Evolutionary conservation across 768 basidiomycete genomes (phyloP).

Genomic region (Cyathus striatus): DNA sequence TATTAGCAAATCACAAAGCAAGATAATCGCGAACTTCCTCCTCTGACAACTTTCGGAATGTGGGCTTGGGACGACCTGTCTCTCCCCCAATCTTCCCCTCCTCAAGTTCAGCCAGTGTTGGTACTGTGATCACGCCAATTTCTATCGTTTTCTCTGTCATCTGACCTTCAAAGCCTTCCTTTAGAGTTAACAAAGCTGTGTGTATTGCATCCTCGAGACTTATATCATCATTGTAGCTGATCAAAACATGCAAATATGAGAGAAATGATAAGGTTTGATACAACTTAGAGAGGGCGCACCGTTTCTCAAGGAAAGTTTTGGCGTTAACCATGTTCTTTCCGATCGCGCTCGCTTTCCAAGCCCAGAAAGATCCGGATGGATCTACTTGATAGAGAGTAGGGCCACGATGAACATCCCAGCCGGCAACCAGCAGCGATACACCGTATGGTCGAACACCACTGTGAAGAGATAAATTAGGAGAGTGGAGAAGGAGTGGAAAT

Average conservation of each 20-base stretch:
- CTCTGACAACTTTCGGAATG: conserved; percentile 93
- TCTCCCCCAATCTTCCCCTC: conserved; percentile 65
- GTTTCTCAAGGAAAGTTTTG: conserved; percentile 98
- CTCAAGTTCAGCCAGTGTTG: conserved; percentile 64
- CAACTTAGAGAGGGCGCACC: conserved; percentile 49
- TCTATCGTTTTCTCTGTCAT: conserved; percentile 99
- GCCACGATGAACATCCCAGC: conserved; percentile 93
- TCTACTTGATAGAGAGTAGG: conserved; percentile 98
- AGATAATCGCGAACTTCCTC: conserved; percentile 97
- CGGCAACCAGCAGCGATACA: conserved; percentile 93
- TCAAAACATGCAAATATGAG: conserved; percentile 14
- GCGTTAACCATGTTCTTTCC: conserved; percentile 99
- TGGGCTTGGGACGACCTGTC: conserved; percentile 71
- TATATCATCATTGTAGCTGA: conserved; percentile 97
- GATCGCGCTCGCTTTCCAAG: conserved; percentile 99
- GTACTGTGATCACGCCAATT: conserved; percentile 93
- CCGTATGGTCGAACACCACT: conserved; percentile 99
- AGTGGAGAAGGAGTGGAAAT: neutral
- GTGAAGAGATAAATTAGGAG: conserved; percentile 19
- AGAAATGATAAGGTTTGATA: conserved; percentile 12
- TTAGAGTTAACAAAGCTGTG: conserved; percentile 93
- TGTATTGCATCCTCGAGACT: conserved; percentile 98
- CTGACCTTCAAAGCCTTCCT: conserved; percentile 99
- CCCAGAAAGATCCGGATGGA: conserved; percentile 98
- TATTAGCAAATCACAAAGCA: conserved; percentile 52